Evolutionary conservation across 306 rosid genomes (phyloP).

Genomic region (Rosa lucieae): DNA sequence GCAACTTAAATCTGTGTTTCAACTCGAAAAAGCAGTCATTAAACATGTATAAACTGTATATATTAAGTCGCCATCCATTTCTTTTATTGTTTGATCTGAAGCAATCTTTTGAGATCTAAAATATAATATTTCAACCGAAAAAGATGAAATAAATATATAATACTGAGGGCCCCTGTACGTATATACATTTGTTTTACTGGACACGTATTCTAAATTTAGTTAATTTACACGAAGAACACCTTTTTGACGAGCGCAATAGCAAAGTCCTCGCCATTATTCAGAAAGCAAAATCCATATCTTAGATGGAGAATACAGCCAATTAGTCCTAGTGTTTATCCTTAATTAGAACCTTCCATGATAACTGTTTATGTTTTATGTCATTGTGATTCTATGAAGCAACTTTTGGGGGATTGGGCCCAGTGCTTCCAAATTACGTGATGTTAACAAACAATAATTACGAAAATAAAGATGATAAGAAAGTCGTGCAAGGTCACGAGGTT

Average conservation of each 20-base stretch:
- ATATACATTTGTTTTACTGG: neutral
- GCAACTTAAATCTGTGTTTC: neutral
- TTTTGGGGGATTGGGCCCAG: neutral
- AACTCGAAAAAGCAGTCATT: neutral
- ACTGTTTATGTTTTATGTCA: neutral
- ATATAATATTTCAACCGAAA: neutral
- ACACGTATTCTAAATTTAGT: neutral
- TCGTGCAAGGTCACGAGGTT: neutral
- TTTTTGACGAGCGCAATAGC: conserved; percentile 20
- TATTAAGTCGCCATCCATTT: neutral
- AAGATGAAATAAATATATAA: neutral
- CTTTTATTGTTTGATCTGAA: neutral
- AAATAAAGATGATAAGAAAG: neutral
- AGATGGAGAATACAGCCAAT: neutral
- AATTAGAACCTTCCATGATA: neutral
- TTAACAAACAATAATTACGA: neutral
- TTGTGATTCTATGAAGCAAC: neutral
- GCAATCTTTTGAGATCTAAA: neutral
- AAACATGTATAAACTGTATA: no score
- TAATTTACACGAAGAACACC: conserved; percentile 2
- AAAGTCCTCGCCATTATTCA: neutral
- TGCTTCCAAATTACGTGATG: conserved; percentile 13
- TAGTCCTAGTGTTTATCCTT: neutral
- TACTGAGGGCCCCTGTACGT: neutral
- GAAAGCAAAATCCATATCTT: neutral